phyloP scores from a whole-genome alignment of 2,329 filamentous ascomycete species.

The Aspergillus nomiae region DNA sequence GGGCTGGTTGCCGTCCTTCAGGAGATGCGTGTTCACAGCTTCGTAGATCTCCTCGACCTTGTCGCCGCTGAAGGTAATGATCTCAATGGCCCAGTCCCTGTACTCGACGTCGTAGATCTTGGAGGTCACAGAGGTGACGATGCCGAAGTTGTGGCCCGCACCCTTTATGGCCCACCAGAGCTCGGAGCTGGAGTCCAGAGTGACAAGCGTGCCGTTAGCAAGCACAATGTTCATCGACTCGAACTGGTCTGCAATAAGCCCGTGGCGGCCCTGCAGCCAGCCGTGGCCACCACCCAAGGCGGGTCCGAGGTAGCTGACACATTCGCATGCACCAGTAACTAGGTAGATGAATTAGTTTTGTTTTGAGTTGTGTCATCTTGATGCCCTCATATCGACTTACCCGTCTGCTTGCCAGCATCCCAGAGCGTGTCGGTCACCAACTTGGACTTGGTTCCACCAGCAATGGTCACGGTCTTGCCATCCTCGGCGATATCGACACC shows the following conservation, averaged over 20 bases:
- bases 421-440: conserved; percentile 52
- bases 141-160: conserved; percentile 62
- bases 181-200: conserved; percentile 47
- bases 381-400: background rate
- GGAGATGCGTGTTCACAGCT: conserved; percentile 48
- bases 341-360: too few relatives aligned
- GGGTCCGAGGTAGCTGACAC: conserved; percentile 51
- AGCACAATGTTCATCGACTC: conserved; percentile 55
- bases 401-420: conserved; percentile 52
- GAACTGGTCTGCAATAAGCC: conserved; percentile 57
- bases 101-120: conserved; percentile 50
- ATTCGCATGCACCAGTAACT: conserved; percentile 57
- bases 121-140: conserved; percentile 53
- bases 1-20: conserved; percentile 47
- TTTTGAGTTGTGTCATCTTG: too few relatives aligned
- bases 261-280: conserved; percentile 56
- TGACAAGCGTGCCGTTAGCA: conserved; percentile 49
- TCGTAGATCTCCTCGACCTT: conserved; percentile 54
- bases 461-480: conserved; percentile 50
- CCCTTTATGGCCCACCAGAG: conserved; percentile 61
- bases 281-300: conserved; percentile 62
- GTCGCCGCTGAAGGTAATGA: conserved; percentile 50
- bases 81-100: conserved; percentile 42
- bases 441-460: conserved; percentile 52
- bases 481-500: conserved; percentile 42